Evolutionary conservation across 768 basidiomycete species (phyloP).

Genomic region (Tulasnella sp.): DNA sequence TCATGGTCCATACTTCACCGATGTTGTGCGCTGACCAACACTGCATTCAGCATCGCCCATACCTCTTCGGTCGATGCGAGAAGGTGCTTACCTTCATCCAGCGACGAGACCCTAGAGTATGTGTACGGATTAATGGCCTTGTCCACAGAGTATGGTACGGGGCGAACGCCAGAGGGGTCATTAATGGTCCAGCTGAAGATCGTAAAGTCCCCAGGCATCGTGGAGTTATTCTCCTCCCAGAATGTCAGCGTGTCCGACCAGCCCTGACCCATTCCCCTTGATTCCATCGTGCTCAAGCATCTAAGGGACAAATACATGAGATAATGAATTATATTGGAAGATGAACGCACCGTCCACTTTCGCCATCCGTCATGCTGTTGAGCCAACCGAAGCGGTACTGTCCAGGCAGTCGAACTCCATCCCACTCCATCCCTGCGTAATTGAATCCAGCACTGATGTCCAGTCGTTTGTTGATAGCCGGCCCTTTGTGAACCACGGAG

Average conservation of each 20-base stretch:
- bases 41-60: neutral
- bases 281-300: conserved; percentile 50
- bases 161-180: conserved; percentile 40
- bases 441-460: no score
- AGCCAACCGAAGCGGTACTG: conserved; percentile 34
- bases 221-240: conserved; percentile 32
- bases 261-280: conserved; percentile 58
- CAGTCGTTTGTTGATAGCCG: no score
- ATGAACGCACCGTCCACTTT: conserved; percentile 35
- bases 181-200: conserved; percentile 32
- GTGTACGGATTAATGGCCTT: conserved; percentile 35
- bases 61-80: neutral
- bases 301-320: conserved; percentile 19
- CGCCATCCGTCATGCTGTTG: conserved; percentile 35
- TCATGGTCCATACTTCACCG: conserved; percentile 45
- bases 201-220: conserved; percentile 26
- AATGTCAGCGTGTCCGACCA: conserved; percentile 39
- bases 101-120: conserved; percentile 30
- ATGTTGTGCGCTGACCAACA: conserved; percentile 33
- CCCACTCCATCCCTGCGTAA: neutral
- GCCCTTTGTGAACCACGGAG: no score
- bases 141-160: conserved; percentile 45
- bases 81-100: conserved; percentile 28
- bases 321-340: neutral
- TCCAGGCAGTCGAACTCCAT: conserved; percentile 28